Base-by-base conservation (phyloP, 345 rosid species). In the Gossypioides kirkii region DNA sequence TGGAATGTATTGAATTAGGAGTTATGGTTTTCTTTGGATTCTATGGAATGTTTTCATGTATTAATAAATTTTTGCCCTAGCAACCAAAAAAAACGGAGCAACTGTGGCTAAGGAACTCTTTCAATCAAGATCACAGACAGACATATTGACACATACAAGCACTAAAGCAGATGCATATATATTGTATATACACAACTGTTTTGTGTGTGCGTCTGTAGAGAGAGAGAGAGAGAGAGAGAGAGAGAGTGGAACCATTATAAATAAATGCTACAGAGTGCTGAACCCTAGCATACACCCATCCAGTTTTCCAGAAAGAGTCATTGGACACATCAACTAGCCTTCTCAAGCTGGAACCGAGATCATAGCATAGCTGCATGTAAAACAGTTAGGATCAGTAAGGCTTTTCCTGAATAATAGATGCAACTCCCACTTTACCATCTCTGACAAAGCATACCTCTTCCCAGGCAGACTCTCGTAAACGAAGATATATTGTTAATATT, bases 221-320 rank as follows among this genome's bases (percentile, higher is more conserved):
- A 58, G 62, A 58, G 36, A 42, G 45, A 42, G 42, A 38, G 42
- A 2, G 45, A 42, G 56, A 64, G 58, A 61, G 26, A 18, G 36
- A 45, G 68, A 41, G 76, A 68, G 36, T 62, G 69, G 53, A 53
- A 90, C 92, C 92, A 78, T 88, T 77, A 78, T 79, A 85, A 59
- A 83, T 64, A 70, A 90, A 85, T 47, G 92, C 91, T 66, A 88
- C 75, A 62, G 78, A 83, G 75, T 83, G 76, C 73, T 76, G 89
- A 81, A 85, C 87, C 83, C 85, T 85, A 47, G 81, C 71, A 69
- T 79, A 88, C 45, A 86, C 70, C 92, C 92, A 90, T 78, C 95
- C 90, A 52, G 80, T 82, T 75, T 63, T 77, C 95, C 95, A 90
- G 70, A 90, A 90, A 10, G 85, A 69, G 74, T 88, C 85, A 38